Percentiles rank a stretch among this genome's conserved stretches.
Conservation (phyloP, 441 rosid genomes). For the Populus hybrid region DNA sequence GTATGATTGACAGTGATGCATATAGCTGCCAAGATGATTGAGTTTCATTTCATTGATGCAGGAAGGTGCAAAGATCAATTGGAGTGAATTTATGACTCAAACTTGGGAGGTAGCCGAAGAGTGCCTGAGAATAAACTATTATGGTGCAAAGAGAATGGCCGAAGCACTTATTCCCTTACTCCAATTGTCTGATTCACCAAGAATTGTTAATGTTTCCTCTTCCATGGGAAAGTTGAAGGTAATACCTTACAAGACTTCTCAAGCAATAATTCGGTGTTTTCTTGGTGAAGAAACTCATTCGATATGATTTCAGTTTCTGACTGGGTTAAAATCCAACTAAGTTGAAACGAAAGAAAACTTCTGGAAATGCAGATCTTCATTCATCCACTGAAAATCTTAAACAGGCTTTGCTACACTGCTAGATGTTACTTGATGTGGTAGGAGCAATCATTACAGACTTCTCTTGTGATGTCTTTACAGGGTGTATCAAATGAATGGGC, state of each 20-base stretch:
- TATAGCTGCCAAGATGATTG: background rate
- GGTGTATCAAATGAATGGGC: background rate
- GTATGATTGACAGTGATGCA: background rate
- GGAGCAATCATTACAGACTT: background rate
- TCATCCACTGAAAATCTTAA: background rate
- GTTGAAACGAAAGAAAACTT: background rate
- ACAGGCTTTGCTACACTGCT: background rate
- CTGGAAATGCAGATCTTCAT: background rate
- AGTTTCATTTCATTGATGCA: slow-evolving; percentile 5
- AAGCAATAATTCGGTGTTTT: too few species aligned
- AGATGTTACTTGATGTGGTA: background rate
- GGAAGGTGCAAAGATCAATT: background rate
- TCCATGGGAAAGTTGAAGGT: slow-evolving; percentile 20
- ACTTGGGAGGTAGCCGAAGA: slow-evolving; percentile 10
- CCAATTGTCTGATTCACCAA: slow-evolving; percentile 27
- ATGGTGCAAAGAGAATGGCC: slow-evolving; percentile 15
- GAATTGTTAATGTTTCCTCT: slow-evolving; percentile 34
- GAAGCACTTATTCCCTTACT: slow-evolving; percentile 16
- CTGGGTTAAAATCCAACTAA: background rate
- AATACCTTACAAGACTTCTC: background rate
- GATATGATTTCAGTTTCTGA: background rate
- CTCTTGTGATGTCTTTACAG: background rate
- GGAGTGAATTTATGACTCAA: background rate
- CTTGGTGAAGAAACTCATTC: background rate
- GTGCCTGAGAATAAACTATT: slow-evolving; percentile 21